Evolutionary conservation across 176 grass and related monocot species (phyloP).

Genomic region (Aegilops sharonensis): DNA sequence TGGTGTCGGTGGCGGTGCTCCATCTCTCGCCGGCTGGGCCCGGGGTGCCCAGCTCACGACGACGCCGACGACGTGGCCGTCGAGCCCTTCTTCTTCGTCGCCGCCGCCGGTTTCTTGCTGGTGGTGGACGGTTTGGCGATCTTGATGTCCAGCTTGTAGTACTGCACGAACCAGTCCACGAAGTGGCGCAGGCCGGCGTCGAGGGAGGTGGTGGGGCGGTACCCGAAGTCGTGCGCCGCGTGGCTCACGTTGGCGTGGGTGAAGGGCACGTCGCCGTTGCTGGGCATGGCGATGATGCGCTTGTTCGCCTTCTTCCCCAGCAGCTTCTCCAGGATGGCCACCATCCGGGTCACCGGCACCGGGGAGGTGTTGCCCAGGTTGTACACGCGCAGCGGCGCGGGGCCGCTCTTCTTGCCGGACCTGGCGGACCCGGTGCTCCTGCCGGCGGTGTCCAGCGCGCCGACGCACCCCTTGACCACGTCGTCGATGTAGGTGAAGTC

Average conservation of each 20-base stretch:
- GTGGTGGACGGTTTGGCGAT: not conserved
- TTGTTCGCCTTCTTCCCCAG: slow-evolving; percentile 96
- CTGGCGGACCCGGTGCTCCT: slow-evolving; percentile 62
- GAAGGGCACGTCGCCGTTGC: slow-evolving; percentile 94
- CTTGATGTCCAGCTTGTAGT: slow-evolving; percentile 71
- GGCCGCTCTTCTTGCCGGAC: slow-evolving; percentile 59
- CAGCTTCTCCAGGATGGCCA: slow-evolving; percentile 72
- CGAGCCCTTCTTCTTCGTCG: slow-evolving; percentile 44
- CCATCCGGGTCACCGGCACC: slow-evolving; percentile 82
- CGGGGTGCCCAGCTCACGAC: slow-evolving; percentile 19
- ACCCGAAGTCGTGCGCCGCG: slow-evolving; percentile 79
- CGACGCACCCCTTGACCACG: slow-evolving; percentile 87
- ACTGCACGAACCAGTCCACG: slow-evolving; percentile 77
- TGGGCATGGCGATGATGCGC: slow-evolving; percentile 75
- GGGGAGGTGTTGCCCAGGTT: slow-evolving; percentile 97
- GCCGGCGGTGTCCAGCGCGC: slow-evolving; percentile 75
- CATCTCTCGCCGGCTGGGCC: not conserved
- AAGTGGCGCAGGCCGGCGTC: slow-evolving; percentile 76
- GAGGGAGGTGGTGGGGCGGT: slow-evolving; percentile 81
- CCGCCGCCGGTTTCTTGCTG: slow-evolving; percentile 34
- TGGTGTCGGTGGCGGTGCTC: slow-evolving; percentile 21
- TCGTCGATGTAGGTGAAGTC: slow-evolving; percentile 99
- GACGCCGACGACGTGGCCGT: slow-evolving; percentile 33
- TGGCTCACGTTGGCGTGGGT: slow-evolving; percentile 95
- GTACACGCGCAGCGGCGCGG: slow-evolving; percentile 80